A percentile compares a stretch with the other conserved stretches of the same genome.
Evolutionary conservation across 352 stramenopile genomes (phyloP).

Genomic region (Globisporangium camurandrum): DNA sequence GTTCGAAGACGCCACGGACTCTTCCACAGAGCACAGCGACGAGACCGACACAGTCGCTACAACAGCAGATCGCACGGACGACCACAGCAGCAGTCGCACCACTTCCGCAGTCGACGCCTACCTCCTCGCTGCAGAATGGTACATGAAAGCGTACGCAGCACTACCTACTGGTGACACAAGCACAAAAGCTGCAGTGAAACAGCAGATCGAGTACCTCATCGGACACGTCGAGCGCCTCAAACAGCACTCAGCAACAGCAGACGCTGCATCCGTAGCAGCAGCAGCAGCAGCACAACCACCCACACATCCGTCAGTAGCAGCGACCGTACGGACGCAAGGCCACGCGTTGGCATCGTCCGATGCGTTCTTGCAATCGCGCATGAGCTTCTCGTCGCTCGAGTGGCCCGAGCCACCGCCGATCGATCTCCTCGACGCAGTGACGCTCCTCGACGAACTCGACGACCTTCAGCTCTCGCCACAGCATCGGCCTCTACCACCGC

Average conservation of each 20-base stretch:
- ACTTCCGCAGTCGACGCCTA: constrained; percentile 37
- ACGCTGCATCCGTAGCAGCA: not conserved
- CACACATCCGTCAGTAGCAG: not conserved
- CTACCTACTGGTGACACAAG: constrained; percentile 20
- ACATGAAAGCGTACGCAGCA: constrained; percentile 59
- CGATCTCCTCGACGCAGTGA: constrained; percentile 1
- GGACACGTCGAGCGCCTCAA: constrained; percentile 57
- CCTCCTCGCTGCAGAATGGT: constrained; percentile 45
- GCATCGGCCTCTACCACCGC: not conserved
- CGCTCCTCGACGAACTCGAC: constrained; percentile 2
- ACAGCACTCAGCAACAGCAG: not conserved
- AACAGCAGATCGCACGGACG: too few species aligned
- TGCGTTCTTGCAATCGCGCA: constrained; percentile 8
- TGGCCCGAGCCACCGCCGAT: constrained; percentile 34
- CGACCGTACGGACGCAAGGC: not conserved
- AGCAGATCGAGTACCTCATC: constrained; percentile 77
- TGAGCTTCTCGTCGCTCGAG: constrained; percentile 19
- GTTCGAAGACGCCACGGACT: not conserved
- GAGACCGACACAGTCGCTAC: not conserved
- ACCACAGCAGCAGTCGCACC: too few species aligned
- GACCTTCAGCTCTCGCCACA: too few species aligned
- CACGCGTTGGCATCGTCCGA: constrained; percentile 1
- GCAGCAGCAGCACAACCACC: not conserved
- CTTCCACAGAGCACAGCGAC: constrained; percentile 7
- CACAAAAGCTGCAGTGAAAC: constrained; percentile 29